Evolutionary conservation across 495 filamentous ascomycete species (phyloP).

Genomic region (Penicillium soppii): DNA sequence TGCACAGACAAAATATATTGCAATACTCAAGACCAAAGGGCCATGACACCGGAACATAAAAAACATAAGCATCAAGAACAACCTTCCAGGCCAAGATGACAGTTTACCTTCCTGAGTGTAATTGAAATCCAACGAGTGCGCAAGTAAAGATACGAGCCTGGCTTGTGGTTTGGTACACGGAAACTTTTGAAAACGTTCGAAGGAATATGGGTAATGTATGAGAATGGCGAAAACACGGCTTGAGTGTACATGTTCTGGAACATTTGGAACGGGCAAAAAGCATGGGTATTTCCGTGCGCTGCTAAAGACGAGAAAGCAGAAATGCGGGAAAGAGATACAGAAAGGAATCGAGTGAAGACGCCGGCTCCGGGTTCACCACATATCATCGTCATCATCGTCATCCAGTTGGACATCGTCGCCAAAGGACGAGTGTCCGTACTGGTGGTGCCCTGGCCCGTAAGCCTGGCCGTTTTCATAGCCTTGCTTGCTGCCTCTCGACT

Average conservation of each 20-base stretch:
- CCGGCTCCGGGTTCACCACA: slow-evolving; percentile 48
- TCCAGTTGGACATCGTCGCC: slow-evolving; percentile 49
- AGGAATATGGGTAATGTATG: slow-evolving; percentile 11
- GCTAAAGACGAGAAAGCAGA: slow-evolving; percentile 30
- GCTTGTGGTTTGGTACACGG: neutral
- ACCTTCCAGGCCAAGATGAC: neutral
- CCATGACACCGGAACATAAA: neutral
- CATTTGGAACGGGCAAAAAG: slow-evolving; percentile 27
- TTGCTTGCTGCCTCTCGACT: slow-evolving; percentile 53
- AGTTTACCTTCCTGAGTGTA: neutral
- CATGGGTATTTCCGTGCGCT: slow-evolving; percentile 38
- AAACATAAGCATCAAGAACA: neutral
- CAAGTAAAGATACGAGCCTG: slow-evolving; percentile 6
- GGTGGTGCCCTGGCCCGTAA: slow-evolving; percentile 44
- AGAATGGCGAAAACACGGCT: slow-evolving; percentile 13
- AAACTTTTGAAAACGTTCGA: neutral
- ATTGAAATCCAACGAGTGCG: slow-evolving; percentile 8
- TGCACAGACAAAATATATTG: slow-evolving; percentile 26
- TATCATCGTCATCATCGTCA: slow-evolving; percentile 54
- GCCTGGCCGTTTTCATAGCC: slow-evolving; percentile 46
- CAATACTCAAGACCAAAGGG: slow-evolving; percentile 11
- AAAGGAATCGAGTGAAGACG: slow-evolving; percentile 18
- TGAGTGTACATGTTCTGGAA: slow-evolving; percentile 32
- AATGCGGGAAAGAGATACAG: slow-evolving; percentile 18
- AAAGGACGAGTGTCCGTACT: slow-evolving; percentile 51